Evolutionary conservation across 2,329 filamentous ascomycete genomes (phyloP), one percentile per base, ranked within the genome.

Genomic region (Aspergillus tubingensis): DNA sequence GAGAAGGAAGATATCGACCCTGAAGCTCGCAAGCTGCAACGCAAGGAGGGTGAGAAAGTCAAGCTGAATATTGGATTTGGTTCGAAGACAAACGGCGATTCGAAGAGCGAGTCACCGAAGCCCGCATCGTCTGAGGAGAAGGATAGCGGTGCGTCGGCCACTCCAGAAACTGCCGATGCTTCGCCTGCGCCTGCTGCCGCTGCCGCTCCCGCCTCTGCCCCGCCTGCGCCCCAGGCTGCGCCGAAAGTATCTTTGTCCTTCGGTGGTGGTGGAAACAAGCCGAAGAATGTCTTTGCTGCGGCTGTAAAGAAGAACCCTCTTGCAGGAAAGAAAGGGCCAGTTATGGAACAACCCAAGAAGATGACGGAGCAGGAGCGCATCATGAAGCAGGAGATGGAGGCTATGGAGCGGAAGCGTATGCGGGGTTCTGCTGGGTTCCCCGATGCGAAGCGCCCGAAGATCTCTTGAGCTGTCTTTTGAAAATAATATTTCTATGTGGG

Each of bases 351-450:
- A 57, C 88, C 87, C 2, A 92, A 91, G 81, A 95, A 91, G 70
- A 94, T 96, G 85, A 94, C 90, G 69, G 91, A 96, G 72, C 89
- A 88, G 3, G 92, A 94, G 77, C 85, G 89, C 56, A 96, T 95
- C 70, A 96, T 96, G 92, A 91, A 89, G 75, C 89, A 91, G 68
- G 90, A 93, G 71, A 75, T 77, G 74, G 74, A 76, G 57, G 70
- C 73, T 36, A 83, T 91, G 76, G 89, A 92, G 68, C 82, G 84
- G 65, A 92, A 92, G 72, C 82, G 88, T 58, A 76, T 81, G 36
- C 69, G 69, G 49, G 66, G 64, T 13, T 66, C 65, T 8, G 67
- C 70, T 15, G 72, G 69, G 3, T 72, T 74, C 48, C 70, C 69
- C 11, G 69, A 72, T 23, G 61, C 70, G 6, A 77, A 77, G 63